These are phyloP conservation scores for Podaxis sp. DNA, from an alignment of 768 basidiomycete species.

Conservation along the genomic window DNA sequence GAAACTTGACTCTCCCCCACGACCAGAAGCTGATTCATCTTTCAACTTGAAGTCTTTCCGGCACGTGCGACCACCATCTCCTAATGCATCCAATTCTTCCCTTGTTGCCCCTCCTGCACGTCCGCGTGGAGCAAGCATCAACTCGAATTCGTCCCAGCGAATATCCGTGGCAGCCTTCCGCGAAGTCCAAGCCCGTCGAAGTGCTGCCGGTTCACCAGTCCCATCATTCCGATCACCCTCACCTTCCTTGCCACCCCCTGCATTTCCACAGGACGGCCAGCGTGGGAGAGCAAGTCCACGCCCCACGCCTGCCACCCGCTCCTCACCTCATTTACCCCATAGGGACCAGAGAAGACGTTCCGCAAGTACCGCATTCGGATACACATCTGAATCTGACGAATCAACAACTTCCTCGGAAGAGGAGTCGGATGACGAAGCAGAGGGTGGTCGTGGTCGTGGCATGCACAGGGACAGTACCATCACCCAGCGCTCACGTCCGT, in stretches of 20 bases:
- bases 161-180: slow-evolving; percentile 81
- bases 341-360: slow-evolving; percentile 14
- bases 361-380: slow-evolving; percentile 19
- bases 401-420: slow-evolving; percentile 17
- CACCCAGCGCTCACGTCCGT: slow-evolving; percentile 14
- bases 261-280: slow-evolving; percentile 17
- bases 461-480: slow-evolving; percentile 11
- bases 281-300: slow-evolving; percentile 21
- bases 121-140: slow-evolving; percentile 52
- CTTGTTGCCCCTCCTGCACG: slow-evolving; percentile 41
- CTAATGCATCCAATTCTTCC: slow-evolving; percentile 25
- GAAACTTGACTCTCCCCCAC: slow-evolving; percentile 16
- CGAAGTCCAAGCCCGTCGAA: slow-evolving; percentile 68
- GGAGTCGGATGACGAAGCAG: slow-evolving; percentile 17
- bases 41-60: slow-evolving; percentile 77
- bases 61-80: slow-evolving; percentile 51
- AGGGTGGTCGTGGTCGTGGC: slow-evolving; percentile 19
- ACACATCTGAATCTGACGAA: slow-evolving; percentile 27
- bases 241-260: slow-evolving; percentile 20
- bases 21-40: slow-evolving; percentile 29
- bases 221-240: slow-evolving; percentile 44
- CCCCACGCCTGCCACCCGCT: slow-evolving; percentile 17
- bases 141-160: slow-evolving; percentile 65
- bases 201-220: slow-evolving; percentile 55
- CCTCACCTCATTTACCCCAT: slow-evolving; percentile 4